Base-by-base conservation (phyloP, 495 filamentous ascomycete species). In the Pseudotulostoma volvatum region DNA sequence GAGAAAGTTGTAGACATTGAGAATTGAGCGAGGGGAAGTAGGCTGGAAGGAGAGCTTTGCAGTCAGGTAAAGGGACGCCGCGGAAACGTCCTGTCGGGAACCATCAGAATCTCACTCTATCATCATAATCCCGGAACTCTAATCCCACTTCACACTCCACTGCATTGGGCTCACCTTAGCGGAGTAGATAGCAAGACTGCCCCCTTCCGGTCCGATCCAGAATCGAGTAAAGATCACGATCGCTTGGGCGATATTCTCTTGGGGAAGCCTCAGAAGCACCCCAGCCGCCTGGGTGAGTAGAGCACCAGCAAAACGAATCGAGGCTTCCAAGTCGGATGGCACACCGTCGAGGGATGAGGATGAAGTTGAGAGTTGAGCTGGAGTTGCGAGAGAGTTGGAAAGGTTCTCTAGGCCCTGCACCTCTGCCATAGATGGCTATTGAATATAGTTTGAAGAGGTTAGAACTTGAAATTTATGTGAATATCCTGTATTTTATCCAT, bases 221-320 rank as follows among this genome's bases (percentile, higher is more conserved):
- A 87, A 93, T 3, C 90, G 69, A n/a, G 77, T 80, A 19, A 93
- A 74, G 0, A 90, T 61, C n/a, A 97, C 74, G 48, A 86, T 79
- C 2, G 90, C 84, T 48, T 86, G 84, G 9, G 86, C 80, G 18
- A 93, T 84, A 34, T 85, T 73, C 40, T 88, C 84, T 50, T 96
- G 92, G 1, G 88, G 81, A 35, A 96, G 61, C 31, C 81, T 72
- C 2, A 97, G 68, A 5, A 96, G 70, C 4, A 93, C 64, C 4
- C 90, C 92, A 8, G 90, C 85, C 13, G 81, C 72, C 54, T 96
- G 92, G 8, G 83, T 92, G 4, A 97, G 71, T 40, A 77, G 73
- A 31, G 81, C 74, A 3, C 66, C 67, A 16, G 64, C 62, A 38
- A 61, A 67, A 36, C 67, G 67, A 41, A 70, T 57, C 1, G 66